Conservation (phyloP, 1,139 yeast genomes). For the Geotrichum siamense region DNA sequence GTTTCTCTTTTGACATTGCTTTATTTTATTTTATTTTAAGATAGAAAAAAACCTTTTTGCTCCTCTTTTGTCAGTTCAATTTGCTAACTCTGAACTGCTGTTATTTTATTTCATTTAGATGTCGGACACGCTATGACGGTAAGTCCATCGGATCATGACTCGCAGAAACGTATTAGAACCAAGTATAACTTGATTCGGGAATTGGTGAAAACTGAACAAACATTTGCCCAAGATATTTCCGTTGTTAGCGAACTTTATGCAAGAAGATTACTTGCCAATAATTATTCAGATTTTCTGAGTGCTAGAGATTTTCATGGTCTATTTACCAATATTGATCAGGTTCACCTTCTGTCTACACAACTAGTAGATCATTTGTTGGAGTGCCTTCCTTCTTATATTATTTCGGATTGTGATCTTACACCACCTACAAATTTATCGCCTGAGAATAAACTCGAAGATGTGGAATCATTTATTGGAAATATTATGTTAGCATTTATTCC, state of each 20-base stretch:
- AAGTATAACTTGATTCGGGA: conserved; percentile 34
- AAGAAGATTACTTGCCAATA: conserved; percentile 24
- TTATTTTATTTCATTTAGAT: too few relatives aligned
- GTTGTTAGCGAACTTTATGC: conserved; percentile 32
- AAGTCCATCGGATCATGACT: neutral
- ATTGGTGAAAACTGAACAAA: conserved; percentile 33
- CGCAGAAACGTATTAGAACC: conserved; percentile 23
- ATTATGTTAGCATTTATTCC: conserved; percentile 32
- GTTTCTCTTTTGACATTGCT: too few relatives aligned
- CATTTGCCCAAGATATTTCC: conserved; percentile 34
- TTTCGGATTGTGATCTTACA: conserved; percentile 19
- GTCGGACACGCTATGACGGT: neutral
- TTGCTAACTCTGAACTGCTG: too few relatives aligned
- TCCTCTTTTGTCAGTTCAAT: too few relatives aligned
- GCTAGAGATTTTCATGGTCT: conserved; percentile 28
- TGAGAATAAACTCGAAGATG: conserved; percentile 23
- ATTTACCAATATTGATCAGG: conserved; percentile 31
- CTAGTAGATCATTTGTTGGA: conserved; percentile 27
- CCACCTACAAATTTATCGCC: conserved; percentile 18
- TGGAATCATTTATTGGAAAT: conserved; percentile 31
- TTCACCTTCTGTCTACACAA: conserved; percentile 28
- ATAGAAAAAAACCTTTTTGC: too few relatives aligned
- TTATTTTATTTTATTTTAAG: too few relatives aligned
- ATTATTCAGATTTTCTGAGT: conserved; percentile 28
- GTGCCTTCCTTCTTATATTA: conserved; percentile 26